A percentile compares a stretch with the other conserved stretches of the same genome.
Evolutionary conservation across 441 rosid genomes (phyloP).

Genomic region (California macrophylla): DNA sequence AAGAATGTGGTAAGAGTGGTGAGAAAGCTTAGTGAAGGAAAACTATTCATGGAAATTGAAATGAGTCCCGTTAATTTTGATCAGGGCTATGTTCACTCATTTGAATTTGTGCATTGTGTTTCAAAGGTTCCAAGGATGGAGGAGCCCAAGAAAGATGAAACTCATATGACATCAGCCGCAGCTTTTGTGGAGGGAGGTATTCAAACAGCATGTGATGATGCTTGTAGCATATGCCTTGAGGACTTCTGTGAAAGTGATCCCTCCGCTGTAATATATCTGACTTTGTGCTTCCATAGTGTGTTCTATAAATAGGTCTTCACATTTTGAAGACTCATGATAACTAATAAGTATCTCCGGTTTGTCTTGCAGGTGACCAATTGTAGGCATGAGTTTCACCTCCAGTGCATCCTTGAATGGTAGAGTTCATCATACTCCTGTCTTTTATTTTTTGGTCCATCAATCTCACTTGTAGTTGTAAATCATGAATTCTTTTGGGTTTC

Average conservation of each 20-base stretch:
- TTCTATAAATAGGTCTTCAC: background rate
- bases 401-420: slow-evolving; percentile 47
- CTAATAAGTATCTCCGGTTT: slow-evolving; percentile 3
- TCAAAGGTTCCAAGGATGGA: slow-evolving; percentile 28
- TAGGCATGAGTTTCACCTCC: slow-evolving; percentile 48
- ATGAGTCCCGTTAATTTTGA: no score
- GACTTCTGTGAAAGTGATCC: slow-evolving; percentile 38
- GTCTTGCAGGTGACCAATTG: slow-evolving; percentile 35
- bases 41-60: no score
- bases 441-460: background rate
- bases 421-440: background rate
- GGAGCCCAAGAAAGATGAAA: slow-evolving; percentile 23
- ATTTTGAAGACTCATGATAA: background rate
- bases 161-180: slow-evolving; percentile 32
- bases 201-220: slow-evolving; percentile 38
- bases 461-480: background rate
- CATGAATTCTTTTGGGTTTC: background rate
- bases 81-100: no score
- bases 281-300: background rate
- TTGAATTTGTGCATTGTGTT: background rate
- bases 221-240: slow-evolving; percentile 47
- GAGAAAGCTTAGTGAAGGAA: no score
- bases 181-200: slow-evolving; percentile 46
- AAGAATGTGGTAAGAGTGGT: no score
- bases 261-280: slow-evolving; percentile 28